Evolutionary conservation across 495 filamentous ascomycete species (phyloP).

Genomic region (Penicillium atrosanguineum): DNA sequence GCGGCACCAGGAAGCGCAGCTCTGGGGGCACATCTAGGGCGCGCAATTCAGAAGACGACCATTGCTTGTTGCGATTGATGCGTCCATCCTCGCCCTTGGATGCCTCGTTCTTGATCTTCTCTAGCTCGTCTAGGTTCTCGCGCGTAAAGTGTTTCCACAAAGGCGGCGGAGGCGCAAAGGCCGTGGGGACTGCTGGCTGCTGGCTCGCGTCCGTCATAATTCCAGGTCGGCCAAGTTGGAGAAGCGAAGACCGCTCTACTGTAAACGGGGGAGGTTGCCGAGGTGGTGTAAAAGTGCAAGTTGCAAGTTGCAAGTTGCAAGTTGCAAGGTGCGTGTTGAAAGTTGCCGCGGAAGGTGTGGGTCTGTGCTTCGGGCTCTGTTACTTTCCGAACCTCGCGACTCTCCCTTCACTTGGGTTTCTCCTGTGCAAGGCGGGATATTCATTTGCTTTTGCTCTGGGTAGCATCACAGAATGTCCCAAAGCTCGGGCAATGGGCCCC

Average conservation of each 20-base stretch:
- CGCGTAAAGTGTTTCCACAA: slow-evolving; percentile 88
- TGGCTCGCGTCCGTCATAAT: slow-evolving; percentile 52
- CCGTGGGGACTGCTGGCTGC: slow-evolving; percentile 50
- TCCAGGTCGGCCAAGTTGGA: background rate
- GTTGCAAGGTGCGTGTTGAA: background rate
- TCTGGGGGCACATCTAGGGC: slow-evolving; percentile 65
- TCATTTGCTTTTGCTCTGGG: background rate
- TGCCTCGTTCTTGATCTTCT: slow-evolving; percentile 48
- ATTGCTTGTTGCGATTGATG: slow-evolving; percentile 27
- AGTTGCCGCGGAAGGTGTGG: slow-evolving; percentile 11
- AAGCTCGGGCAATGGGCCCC: slow-evolving; percentile 27
- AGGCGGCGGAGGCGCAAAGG: slow-evolving; percentile 81
- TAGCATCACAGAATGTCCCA: slow-evolving; percentile 33
- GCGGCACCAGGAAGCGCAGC: slow-evolving; percentile 77
- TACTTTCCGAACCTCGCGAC: background rate
- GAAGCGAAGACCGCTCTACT: background rate
- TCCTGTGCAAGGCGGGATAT: background rate
- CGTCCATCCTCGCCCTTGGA: slow-evolving; percentile 40
- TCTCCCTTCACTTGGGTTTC: background rate
- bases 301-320: background rate
- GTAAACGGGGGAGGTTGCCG: background rate
- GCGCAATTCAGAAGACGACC: slow-evolving; percentile 47
- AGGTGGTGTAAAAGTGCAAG: background rate
- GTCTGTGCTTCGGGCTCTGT: slow-evolving; percentile 12
- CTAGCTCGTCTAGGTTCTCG: slow-evolving; percentile 68